These are phyloP conservation scores for Pseudogymnoascus sp. DNA, from an alignment of 2,329 filamentous ascomycete species.

Conservation along the genomic window DNA sequence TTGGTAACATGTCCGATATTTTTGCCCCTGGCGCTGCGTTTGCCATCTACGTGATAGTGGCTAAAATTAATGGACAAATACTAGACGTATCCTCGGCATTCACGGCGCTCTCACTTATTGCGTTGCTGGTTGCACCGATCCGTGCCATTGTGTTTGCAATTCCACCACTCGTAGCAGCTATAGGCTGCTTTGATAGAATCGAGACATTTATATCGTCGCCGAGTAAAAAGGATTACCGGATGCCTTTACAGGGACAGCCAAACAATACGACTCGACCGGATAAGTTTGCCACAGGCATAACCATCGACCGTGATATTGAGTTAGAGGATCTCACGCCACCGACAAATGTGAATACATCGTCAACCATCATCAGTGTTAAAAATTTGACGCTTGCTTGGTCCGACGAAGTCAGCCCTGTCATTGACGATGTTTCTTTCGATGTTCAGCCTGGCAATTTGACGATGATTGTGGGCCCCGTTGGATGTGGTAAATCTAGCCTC, in stretches of 20 bases:
- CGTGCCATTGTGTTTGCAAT: constrained; percentile 32
- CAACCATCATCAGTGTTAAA: constrained; percentile 17
- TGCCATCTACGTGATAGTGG: constrained; percentile 28
- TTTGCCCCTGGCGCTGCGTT: constrained; percentile 34
- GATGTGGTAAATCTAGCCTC: constrained; percentile 23
- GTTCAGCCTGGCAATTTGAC: not conserved
- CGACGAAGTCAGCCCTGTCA: constrained; percentile 5
- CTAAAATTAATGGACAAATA: constrained; percentile 23
- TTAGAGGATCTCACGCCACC: not conserved
- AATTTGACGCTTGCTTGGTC: constrained; percentile 22
- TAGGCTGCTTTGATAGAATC: constrained; percentile 35
- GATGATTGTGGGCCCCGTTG: constrained; percentile 20
- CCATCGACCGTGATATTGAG: not conserved
- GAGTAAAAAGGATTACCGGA: constrained; percentile 13
- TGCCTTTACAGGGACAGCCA: constrained; percentile 12
- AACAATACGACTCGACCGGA: constrained; percentile 9
- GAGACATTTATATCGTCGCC: constrained; percentile 24
- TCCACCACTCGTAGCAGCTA: constrained; percentile 30
- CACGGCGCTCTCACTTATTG: constrained; percentile 34
- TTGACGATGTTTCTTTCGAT: constrained; percentile 7
- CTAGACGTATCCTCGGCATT: constrained; percentile 29
- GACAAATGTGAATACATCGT: not conserved
- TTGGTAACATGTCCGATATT: constrained; percentile 16
- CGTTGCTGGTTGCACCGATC: constrained; percentile 32
- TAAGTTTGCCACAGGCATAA: constrained; percentile 5